phyloP scores from a whole-genome alignment of 495 filamentous ascomycete species.

The Aspergillus sparsus region DNA sequence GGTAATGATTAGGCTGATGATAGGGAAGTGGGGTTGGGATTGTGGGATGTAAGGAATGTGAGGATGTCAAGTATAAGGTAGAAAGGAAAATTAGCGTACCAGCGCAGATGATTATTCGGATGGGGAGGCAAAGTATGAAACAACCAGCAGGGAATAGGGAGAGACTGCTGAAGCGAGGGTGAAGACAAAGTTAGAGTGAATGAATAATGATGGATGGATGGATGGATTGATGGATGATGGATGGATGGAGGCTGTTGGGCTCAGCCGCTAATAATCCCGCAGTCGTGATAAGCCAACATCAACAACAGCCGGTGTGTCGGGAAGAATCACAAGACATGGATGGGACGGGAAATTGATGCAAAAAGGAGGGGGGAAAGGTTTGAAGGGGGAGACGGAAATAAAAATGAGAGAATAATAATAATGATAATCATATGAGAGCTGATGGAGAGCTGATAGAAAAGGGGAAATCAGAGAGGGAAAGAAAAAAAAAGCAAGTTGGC shows the following conservation, averaged over 20 bases:
- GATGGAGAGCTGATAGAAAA: conserved; percentile 9
- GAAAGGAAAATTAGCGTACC: conserved; percentile 24
- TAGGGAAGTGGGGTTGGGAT: conserved; percentile 25
- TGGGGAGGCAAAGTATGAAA: conserved; percentile 1
- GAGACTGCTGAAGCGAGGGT: conserved; percentile 12
- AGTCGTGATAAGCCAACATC: conserved; percentile 8
- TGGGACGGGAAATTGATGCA: conserved; percentile 1
- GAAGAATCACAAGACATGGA: conserved; percentile 10
- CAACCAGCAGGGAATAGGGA: conserved; percentile 9
- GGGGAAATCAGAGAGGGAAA: not conserved
- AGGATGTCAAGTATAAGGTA: conserved; percentile 13
- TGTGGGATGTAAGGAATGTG: conserved; percentile 18
- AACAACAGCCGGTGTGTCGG: conserved; percentile 7
- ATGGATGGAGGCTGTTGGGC: conserved; percentile 5
- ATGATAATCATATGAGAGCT: conserved; percentile 11
- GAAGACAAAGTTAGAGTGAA: conserved; percentile 9
- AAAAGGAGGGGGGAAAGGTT: not conserved
- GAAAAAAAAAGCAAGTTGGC: conserved; percentile 21
- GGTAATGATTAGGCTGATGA: conserved; percentile 20
- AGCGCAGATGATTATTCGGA: conserved; percentile 16
- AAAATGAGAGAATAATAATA: conserved; percentile 11
- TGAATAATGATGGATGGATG: conserved; percentile 1
- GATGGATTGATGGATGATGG: conserved; percentile 9
- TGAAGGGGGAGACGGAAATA: not conserved
- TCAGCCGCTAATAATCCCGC: conserved; percentile 20